phyloP scores from a whole-genome alignment of 306 rosid genomes.

The Cucurbita ficifolia region DNA sequence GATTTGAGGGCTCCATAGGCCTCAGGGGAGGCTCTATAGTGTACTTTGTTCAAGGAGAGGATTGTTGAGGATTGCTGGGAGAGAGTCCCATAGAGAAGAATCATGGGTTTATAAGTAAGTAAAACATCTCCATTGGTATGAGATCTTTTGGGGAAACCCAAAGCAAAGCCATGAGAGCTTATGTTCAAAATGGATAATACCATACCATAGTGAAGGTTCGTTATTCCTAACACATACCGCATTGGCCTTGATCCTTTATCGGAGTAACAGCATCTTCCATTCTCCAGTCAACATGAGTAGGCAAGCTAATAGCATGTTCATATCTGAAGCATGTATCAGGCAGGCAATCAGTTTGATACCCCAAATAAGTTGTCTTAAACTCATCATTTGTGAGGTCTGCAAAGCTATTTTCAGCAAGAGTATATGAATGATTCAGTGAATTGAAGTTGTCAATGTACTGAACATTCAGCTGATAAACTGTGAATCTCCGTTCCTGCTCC shows the following conservation, averaged over 20 bases:
- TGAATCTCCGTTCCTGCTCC: slow-evolving; percentile 36
- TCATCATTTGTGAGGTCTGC: slow-evolving; percentile 56
- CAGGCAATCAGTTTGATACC: slow-evolving; percentile 3
- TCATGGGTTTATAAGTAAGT: too few species aligned
- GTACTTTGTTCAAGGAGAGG: too few species aligned
- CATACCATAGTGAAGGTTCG: too few species aligned
- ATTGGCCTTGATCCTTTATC: slow-evolving; percentile 54
- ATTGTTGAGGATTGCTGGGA: too few species aligned
- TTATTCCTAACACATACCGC: slow-evolving; percentile 30
- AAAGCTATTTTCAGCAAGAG: slow-evolving; percentile 45
- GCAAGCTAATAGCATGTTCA: not conserved
- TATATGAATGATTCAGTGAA: slow-evolving; percentile 38
- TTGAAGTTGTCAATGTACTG: slow-evolving; percentile 32
- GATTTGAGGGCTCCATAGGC: too few species aligned
- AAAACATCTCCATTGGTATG: too few species aligned
- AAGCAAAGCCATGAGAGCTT: too few species aligned
- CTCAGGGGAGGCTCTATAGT: too few species aligned
- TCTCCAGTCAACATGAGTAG: slow-evolving; percentile 42
- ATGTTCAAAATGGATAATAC: too few species aligned
- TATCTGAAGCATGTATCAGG: slow-evolving; percentile 16
- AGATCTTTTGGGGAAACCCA: too few species aligned
- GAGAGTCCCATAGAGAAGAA: too few species aligned
- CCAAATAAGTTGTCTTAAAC: slow-evolving; percentile 26
- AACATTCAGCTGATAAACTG: slow-evolving; percentile 39
- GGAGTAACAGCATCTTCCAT: slow-evolving; percentile 40